phyloP scores from a whole-genome alignment of 1,284 basidiomycete species.

The Papiliotrema flavescens region DNA sequence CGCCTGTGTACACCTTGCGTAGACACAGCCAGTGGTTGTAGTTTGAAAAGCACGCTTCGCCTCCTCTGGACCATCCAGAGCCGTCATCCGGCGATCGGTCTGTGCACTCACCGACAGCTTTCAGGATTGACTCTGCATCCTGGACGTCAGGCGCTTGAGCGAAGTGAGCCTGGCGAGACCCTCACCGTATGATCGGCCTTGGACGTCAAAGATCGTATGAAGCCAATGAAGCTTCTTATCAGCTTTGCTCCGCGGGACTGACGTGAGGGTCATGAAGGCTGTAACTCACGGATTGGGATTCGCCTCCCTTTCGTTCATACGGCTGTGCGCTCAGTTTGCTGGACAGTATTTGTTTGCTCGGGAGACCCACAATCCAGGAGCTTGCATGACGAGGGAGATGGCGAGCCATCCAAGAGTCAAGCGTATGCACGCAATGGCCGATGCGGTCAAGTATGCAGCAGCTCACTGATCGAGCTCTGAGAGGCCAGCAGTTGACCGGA shows the following conservation, averaged over 20 bases:
- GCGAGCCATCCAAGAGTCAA: too few species aligned
- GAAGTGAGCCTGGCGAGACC: too few species aligned
- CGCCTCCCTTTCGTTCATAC: constrained; percentile 28
- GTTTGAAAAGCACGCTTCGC: too few species aligned
- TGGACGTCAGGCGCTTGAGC: constrained; percentile 4
- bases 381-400: constrained; percentile 8
- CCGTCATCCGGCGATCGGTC: neutral
- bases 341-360: neutral
- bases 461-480: too few species aligned
- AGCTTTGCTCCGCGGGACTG: too few species aligned
- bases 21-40: too few species aligned
- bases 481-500: too few species aligned
- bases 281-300: constrained; percentile 30
- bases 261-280: neutral
- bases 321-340: constrained; percentile 6
- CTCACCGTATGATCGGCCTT: constrained; percentile 34
- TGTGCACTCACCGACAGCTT: constrained; percentile 37
- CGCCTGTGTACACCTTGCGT: too few species aligned
- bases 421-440: too few species aligned
- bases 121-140: constrained; percentile 44
- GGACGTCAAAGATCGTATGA: constrained; percentile 35
- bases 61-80: neutral
- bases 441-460: too few species aligned
- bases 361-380: constrained; percentile 6
- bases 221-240: constrained; percentile 42